Evolutionary conservation across 2,329 filamentous ascomycete species (phyloP), one percentile per base, ranked within the genome.

Genomic region (Alternaria panax): DNA sequence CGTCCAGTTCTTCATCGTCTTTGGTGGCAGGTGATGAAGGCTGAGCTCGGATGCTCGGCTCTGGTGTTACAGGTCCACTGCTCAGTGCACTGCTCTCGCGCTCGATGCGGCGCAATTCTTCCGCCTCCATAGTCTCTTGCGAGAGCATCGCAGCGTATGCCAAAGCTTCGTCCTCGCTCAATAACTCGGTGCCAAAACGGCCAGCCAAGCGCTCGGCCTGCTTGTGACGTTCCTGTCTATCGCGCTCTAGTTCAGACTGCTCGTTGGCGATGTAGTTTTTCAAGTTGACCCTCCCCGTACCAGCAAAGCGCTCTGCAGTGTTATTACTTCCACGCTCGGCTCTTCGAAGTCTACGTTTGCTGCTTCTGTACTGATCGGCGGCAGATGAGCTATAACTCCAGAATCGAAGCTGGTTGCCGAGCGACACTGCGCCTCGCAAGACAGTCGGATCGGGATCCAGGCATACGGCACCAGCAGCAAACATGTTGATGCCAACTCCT

Each of bases 341-440:
- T 58, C 92, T 89, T 36, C 92, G 89, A 14, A 90, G 80, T 8
- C 88, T 89, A n/a, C 93, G 90, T 78, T 96, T 97, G 63, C 87
- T 91, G 56, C 88, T 88, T 51, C 90, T 86, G 60, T 90, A 87
- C 61, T 92, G 88, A 69, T 90, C 89, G 0, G 90, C 90, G 9
- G 85, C 85, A 24, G 86, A 85, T n/a, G 93, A 94, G 76, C 92
- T 96, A 75, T 96, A 98, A 4, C 91, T 89, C 95, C 95, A 99
- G 76, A 93, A 98, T 12, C 92, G 90, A 18, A 99, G 80, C 71
- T 94, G 91, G 0, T 91, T 91, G 11, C 95, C 95, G 51, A 97
- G 88, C 1, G 93, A 90, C 1, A 97, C 89, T 61, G 97, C 88
- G 6, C 95, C 95, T 34, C 94, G 89, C 14, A 99, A 85, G 0